Conservation (phyloP, 192 early-diverging fungal species). For the Helicostylum pulchrum region DNA sequence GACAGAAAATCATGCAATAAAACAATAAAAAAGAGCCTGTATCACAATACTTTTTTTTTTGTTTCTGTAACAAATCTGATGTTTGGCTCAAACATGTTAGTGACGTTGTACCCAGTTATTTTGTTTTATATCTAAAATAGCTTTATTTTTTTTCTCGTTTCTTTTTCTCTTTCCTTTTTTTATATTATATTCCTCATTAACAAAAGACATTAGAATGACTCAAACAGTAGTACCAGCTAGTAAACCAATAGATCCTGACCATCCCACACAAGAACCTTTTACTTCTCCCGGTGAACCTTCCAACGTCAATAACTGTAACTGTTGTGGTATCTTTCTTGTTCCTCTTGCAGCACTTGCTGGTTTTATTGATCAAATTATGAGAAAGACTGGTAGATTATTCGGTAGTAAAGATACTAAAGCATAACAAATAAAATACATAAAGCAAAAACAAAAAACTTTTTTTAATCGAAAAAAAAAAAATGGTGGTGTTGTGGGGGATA, state of each 20-base stretch:
- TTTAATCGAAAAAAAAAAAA: not conserved
- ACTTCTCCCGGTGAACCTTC: constrained; percentile 28
- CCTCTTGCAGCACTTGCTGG: constrained; percentile 32
- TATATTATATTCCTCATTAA: too few species aligned
- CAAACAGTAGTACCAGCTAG: too few species aligned
- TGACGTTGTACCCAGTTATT: too few species aligned
- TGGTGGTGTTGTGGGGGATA: not conserved
- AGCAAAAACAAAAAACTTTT: not conserved
- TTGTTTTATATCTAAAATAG: too few species aligned
- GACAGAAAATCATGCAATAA: too few species aligned
- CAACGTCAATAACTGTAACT: constrained; percentile 25
- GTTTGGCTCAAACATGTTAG: too few species aligned
- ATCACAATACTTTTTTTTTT: too few species aligned
- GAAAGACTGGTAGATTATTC: constrained; percentile 16
- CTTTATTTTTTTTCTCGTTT: too few species aligned
- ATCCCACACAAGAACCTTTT: constrained; percentile 33
- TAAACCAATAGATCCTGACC: constrained; percentile 6
- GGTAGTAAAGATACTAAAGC: not conserved
- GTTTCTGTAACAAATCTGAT: too few species aligned
- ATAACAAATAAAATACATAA: constrained; percentile 1
- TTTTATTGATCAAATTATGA: constrained; percentile 26
- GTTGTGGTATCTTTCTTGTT: constrained; percentile 23
- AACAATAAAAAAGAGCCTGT: too few species aligned
- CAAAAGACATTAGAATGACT: too few species aligned
- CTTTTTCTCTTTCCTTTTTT: too few species aligned